Evolutionary conservation across 2,329 filamentous ascomycete genomes (phyloP).

Genomic region (Sclerotinia sclerotiorum): DNA sequence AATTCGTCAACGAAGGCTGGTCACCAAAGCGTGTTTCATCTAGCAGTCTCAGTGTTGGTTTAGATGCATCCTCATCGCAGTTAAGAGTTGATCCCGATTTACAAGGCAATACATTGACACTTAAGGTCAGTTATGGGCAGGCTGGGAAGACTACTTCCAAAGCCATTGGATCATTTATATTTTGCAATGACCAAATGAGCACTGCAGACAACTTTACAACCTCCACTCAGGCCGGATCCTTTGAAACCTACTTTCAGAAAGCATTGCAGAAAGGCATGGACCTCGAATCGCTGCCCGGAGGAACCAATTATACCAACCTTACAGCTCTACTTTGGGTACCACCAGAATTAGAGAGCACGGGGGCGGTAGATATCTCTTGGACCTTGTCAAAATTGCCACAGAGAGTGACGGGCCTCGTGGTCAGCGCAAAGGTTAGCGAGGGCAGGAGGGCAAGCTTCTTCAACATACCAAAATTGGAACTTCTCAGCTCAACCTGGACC

Average conservation of each 20-base stretch:
- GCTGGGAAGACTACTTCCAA: background rate
- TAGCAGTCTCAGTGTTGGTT: background rate
- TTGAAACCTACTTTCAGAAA: constrained; percentile 4
- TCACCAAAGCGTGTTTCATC: background rate
- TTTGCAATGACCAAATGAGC: background rate
- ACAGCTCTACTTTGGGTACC: background rate
- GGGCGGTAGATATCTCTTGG: background rate
- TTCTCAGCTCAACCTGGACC: background rate
- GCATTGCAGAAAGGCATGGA: background rate
- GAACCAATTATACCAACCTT: background rate
- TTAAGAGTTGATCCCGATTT: background rate
- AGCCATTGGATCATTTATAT: background rate
- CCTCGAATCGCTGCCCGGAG: background rate
- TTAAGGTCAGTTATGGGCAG: background rate
- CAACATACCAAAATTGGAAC: background rate
- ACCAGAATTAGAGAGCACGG: background rate
- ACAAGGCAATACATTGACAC: background rate
- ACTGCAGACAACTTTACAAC: too few relatives aligned
- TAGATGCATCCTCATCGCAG: background rate
- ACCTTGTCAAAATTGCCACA: background rate
- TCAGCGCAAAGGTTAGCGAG: background rate
- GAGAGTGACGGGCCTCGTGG: background rate
- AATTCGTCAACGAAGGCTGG: constrained; percentile 32
- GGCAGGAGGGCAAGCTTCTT: background rate
- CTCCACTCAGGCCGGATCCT: background rate